Evolutionary conservation across 139 green algal species (phyloP).

Genomic region (Desmodesmus armatus): DNA sequence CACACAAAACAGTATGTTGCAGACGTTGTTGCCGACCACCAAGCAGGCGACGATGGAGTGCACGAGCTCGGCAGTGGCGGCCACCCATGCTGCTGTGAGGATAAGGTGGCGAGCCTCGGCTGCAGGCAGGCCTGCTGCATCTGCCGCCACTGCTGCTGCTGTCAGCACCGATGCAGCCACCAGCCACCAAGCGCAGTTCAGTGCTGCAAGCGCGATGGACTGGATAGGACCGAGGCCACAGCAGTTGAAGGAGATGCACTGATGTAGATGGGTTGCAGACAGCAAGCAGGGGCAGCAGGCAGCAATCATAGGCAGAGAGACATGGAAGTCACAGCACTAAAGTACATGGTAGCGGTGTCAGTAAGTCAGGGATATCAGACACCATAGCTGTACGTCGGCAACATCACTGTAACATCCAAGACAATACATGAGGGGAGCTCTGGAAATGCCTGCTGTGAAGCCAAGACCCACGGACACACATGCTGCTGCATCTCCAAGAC

Average conservation of each 20-base stretch:
- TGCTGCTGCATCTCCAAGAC: not conserved
- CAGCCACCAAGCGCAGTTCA: constrained; percentile 34
- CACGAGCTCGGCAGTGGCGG: not conserved
- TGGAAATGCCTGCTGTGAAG: not conserved
- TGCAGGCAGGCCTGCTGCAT: not conserved
- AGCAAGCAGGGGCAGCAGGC: not conserved
- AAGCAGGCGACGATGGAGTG: constrained; percentile 8
- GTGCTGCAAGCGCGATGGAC: constrained; percentile 5
- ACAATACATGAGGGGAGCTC: not conserved
- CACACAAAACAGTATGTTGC: constrained; percentile 18
- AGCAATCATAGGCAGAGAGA: not conserved
- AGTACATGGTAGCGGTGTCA: not conserved
- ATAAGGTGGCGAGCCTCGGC: not conserved
- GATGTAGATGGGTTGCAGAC: not conserved
- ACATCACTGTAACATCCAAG: not conserved
- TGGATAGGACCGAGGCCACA: constrained; percentile 23
- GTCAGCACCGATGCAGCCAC: constrained; percentile 12
- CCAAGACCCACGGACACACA: not conserved
- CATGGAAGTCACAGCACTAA: not conserved
- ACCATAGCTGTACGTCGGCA: not conserved
- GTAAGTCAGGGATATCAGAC: not conserved
- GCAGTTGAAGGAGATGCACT: constrained; percentile 36
- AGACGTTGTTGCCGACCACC: constrained; percentile 39
- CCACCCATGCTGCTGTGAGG: constrained; percentile 19
- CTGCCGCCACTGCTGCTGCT: constrained; percentile 18